Evolutionary conservation across 2,329 filamentous ascomycete genomes (phyloP), one percentile per base, ranked within the genome.

Genomic region (Arthrocladium fulminans): DNA sequence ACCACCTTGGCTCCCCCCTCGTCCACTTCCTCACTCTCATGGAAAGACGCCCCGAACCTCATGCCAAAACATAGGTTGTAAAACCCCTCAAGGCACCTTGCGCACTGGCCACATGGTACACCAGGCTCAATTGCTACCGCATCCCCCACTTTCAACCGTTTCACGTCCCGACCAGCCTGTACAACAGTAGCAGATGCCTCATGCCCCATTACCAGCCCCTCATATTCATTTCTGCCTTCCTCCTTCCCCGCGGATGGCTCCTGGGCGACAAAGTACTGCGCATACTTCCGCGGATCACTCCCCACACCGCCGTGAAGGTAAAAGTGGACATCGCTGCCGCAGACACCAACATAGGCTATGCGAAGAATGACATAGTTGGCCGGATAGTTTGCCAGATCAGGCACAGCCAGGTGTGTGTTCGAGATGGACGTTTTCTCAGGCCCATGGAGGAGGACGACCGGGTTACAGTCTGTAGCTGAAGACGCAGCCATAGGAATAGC

Each of bases 321-420:
- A 55, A 67, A 68, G 47, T 68, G 66, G 12, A 67, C 63, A 56
- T 68, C 66, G 47, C 65, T 67, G 19, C 67, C 69, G 51, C 68
- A 71, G n/a, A 72, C 66, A 2, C 69, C 70, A 0, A 68, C 61
- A 30, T 65, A 72, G 2, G 65, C 63, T 32, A 73, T 67, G n/a
- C 65, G 64, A 7, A 73, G 59, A 22, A 73, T 61, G 15, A 72
- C 65, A 50, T 54, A 53, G 72, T 68, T 47, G 66, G 58, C 0
- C 63, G 60, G 10, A 24, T 45, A 37, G 29, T 66, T 57, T 6
- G 59, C 49, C 3, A 70, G 57, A 2, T 54, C 50, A 2, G 70
- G 69, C 1, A 68, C 54, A 0, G 65, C 63, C 6, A 53, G 60
- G 45, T 71, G 64, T 55, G 69, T 63, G 8, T 29, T 37, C 24